These are phyloP conservation scores for Datisca glomerata DNA, from an alignment of 306 rosid genomes.

Conservation along the genomic window DNA sequence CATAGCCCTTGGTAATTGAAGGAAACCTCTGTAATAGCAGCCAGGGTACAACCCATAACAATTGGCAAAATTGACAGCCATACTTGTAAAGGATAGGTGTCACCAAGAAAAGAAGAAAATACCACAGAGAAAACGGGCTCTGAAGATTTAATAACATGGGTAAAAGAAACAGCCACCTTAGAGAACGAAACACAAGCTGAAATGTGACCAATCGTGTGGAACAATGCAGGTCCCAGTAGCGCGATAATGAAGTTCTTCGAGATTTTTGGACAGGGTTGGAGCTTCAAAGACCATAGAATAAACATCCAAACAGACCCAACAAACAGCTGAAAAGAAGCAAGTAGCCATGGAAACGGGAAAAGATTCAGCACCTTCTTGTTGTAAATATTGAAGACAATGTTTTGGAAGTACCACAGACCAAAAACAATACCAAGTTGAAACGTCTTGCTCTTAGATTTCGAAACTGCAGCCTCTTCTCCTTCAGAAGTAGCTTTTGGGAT, in stretches of 20 bases:
- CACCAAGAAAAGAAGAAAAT: conserved; percentile 66
- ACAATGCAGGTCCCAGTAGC: conserved; percentile 88
- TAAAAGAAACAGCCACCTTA: conserved; percentile 92
- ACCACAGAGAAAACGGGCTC: conserved; percentile 85
- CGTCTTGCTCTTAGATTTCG: conserved; percentile 27
- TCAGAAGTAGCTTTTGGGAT: conserved; percentile 37
- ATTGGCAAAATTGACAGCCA: conserved; percentile 91
- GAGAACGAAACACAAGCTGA: conserved; percentile 94
- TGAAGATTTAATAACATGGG: conserved; percentile 90
- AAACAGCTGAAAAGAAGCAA: conserved; percentile 86
- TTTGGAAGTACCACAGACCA: conserved; percentile 83
- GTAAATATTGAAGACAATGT: conserved; percentile 81
- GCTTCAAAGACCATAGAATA: conserved; percentile 61
- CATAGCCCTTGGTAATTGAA: conserved; percentile 74
- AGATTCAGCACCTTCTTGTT: conserved; percentile 74
- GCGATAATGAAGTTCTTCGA: conserved; percentile 64
- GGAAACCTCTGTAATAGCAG: conserved; percentile 81
- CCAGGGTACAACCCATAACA: conserved; percentile 80
- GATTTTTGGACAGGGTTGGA: conserved; percentile 77
- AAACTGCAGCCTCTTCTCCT: conserved; percentile 17
- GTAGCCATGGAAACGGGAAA: conserved; percentile 92
- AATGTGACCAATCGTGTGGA: conserved; percentile 93
- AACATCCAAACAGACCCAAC: conserved; percentile 88
- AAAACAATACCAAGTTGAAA: conserved; percentile 59
- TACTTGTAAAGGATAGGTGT: conserved; percentile 63